Conservation (phyloP, 2,329 filamentous ascomycete species). For the Aureobasidium sp. region DNA sequence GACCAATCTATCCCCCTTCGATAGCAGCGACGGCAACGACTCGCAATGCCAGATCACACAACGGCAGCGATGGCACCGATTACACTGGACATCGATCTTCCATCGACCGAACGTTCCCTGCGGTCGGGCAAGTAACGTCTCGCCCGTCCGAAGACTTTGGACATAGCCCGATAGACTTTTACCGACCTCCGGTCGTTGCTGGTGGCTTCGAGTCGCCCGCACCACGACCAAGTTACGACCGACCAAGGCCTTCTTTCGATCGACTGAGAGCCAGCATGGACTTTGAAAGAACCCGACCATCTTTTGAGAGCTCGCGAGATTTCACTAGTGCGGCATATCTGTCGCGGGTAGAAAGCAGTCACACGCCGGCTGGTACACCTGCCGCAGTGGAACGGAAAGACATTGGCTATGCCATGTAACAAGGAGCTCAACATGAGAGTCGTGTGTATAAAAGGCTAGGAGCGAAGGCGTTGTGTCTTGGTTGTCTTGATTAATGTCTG, state of each 20-base stretch:
- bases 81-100: conserved; percentile 56
- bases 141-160: conserved; percentile 8
- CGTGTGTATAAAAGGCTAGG: conserved; percentile 8
- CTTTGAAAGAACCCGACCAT: conserved; percentile 59
- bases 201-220: conserved; percentile 7
- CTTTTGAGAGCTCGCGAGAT: conserved; percentile 77
- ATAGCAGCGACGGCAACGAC: conserved; percentile 69
- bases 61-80: conserved; percentile 89
- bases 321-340: conserved; percentile 87
- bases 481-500: conserved; percentile 14
- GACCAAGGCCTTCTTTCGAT: conserved; percentile 78
- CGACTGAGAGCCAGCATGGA: conserved; percentile 83
- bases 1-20: conserved; percentile 90
- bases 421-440: neutral
- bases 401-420: conserved; percentile 12
- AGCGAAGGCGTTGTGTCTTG: neutral
- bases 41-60: conserved; percentile 76
- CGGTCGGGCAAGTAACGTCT: conserved; percentile 19
- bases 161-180: conserved; percentile 19
- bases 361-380: conserved; percentile 15
- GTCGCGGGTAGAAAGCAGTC: conserved; percentile 61
- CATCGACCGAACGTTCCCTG: conserved; percentile 34
- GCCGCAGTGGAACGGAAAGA: conserved; percentile 2
- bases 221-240: conserved; percentile 38
- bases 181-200: conserved; percentile 17